Base-by-base conservation (phyloP, 1,139 yeast genomes). In the Yamadazyma dendronema region DNA sequence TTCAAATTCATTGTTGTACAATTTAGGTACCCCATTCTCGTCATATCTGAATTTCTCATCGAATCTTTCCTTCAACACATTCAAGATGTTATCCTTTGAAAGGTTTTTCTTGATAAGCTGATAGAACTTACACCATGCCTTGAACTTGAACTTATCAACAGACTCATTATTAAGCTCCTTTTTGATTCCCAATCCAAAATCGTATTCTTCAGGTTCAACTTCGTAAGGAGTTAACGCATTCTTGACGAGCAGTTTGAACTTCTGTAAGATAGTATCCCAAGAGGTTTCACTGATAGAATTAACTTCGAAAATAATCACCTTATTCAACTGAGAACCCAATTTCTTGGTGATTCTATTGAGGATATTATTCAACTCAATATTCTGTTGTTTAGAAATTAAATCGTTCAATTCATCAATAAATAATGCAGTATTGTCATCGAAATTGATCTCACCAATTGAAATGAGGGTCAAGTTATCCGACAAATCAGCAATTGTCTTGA, bases 21-120 rank as follows among this genome's bases (percentile, higher is more conserved):
- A 72, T 36, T 79, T 74, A 5, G 98, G 98, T 28, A 88, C 64
- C 4, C 94, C 95, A 45, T 81, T 75, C 33, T 75, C 80, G 58
- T 89, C 96, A 57, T 85, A 92, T 49, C 94, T 73, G 65, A 92
- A 92, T 38, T 66, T 67, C 42, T 82, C 87, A 52, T 90, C 97
- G 62, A 92, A 92, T 43, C 77, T 66, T 37, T 81, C 86, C 56
- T 82, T 79, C 52, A 84, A 57, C 19, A 82, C 67, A 33, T 67
- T 65, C 2, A 81, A 67, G 15, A 80, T 67, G 14, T 70, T 75
- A 34, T 81, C 88, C 43, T 77, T 83, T 14, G 75, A 73, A 36
- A 84, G 58, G 40, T 71, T 73, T 41, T 81, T 84, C 46, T 74
- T 82, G 34, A 84, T 67, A 14, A 77, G 65, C 3, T 69, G 71